Evolutionary conservation across 192 early-diverging fungal genomes (phyloP), one percentile per base, ranked within the genome.

Genomic region (Coemansia sp.): DNA sequence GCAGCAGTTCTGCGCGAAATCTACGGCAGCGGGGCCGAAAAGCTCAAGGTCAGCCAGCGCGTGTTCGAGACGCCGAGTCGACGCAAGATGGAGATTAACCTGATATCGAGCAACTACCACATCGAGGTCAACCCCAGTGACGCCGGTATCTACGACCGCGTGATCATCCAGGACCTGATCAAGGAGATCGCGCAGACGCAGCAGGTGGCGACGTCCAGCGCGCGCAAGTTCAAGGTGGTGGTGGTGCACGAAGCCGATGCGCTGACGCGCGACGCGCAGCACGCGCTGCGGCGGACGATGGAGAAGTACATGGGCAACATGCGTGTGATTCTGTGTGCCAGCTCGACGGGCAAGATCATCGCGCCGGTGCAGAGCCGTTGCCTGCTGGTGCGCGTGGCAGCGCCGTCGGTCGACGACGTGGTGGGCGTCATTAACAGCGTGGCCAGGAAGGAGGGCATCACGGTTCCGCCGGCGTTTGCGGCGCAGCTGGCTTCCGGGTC

Each of bases 221-320:
- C 90, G 65, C 88, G 93, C 64, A 74, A 81, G 63, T 99, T 98
- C 78, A 99, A 99, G 85, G 92, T 97, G 4, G 93, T 98, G 5
- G 88, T 98, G 22, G 86, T 99, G 61, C 92, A 97, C 78, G 96
- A 98, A 78, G 96, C 98, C 4, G 96, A 98, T 73, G 67, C 81
- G 51, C 85, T 99, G 60, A 88, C 90, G 36, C 85, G 91, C 45
- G 95, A 97, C 58, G 96, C 98, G 14, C 98, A 99, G 81, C 91
- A 95, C 37, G 96, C 91, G 32, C 87, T 99, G 63, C 90, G 98
- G 63, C 86, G 98, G n/a, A 99, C 98, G 3, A 99, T 99, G 98
- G 98, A 99, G 81, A 98, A 98, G 84, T 98, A 99, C 78, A 94
- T 94, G 87, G 74, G 72, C 62, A 97, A 96, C 76, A 81, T 98